Conservation (phyloP, 176 grass and related monocot genomes). For the Avena insularis region DNA sequence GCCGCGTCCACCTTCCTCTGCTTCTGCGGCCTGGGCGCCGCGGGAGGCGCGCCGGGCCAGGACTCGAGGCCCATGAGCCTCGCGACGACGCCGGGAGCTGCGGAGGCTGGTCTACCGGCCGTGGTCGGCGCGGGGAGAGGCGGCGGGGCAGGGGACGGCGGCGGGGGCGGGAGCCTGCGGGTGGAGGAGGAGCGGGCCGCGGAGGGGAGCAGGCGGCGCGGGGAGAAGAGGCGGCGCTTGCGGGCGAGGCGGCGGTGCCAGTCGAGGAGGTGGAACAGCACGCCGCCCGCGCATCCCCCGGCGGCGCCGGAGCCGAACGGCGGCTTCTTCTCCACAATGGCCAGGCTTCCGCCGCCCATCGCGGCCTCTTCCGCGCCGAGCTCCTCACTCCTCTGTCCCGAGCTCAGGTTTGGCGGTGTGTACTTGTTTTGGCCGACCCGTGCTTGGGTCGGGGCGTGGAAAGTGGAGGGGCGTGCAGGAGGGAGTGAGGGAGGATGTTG, state of each 20-base stretch:
- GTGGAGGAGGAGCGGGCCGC: slow-evolving; percentile 33
- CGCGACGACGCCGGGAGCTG: slow-evolving; percentile 74
- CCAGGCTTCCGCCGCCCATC: slow-evolving; percentile 80
- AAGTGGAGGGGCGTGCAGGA: slow-evolving; percentile 9
- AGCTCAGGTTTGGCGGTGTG: neutral
- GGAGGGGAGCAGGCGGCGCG: slow-evolving; percentile 28
- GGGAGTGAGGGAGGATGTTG: neutral
- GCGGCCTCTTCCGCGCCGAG: no score
- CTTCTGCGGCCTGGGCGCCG: slow-evolving; percentile 62
- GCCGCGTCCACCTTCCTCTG: slow-evolving; percentile 68
- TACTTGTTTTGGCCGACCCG: slow-evolving; percentile 34
- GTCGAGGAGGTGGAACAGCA: slow-evolving; percentile 85
- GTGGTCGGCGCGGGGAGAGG: neutral
- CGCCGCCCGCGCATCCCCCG: slow-evolving; percentile 58
- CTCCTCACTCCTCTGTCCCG: no score
- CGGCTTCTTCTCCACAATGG: slow-evolving; percentile 81
- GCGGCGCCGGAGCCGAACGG: slow-evolving; percentile 36
- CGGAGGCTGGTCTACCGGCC: neutral
- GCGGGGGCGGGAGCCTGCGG: slow-evolving; percentile 41
- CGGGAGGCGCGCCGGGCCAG: slow-evolving; percentile 50
- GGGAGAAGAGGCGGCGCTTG: slow-evolving; percentile 59
- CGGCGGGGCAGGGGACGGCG: neutral
- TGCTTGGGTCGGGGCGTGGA: slow-evolving; percentile 48
- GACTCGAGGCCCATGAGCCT: slow-evolving; percentile 92
- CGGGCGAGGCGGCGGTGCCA: slow-evolving; percentile 87